Conservation (phyloP, 768 basidiomycete species). For the Guyanaporus albipodus region DNA sequence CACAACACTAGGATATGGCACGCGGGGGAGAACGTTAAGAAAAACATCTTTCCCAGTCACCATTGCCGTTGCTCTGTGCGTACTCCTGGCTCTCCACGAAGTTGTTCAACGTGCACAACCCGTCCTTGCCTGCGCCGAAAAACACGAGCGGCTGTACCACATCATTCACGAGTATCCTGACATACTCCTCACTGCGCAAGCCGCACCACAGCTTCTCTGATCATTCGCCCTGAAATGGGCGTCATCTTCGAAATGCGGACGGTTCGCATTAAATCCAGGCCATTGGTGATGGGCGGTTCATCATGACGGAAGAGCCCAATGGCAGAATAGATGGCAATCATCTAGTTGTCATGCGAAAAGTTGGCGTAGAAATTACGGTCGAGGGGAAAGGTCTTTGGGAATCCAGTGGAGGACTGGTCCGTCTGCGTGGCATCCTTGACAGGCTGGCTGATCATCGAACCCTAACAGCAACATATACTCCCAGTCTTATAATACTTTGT, state of each 20-base stretch:
- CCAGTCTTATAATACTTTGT: slow-evolving; percentile 78
- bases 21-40: no score
- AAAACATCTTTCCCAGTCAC: no score
- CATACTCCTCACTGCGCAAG: slow-evolving; percentile 38
- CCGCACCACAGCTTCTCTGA: slow-evolving; percentile 61
- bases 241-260: slow-evolving; percentile 44
- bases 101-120: slow-evolving; percentile 56
- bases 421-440: slow-evolving; percentile 72
- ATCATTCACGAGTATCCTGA: slow-evolving; percentile 74
- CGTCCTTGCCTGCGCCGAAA: slow-evolving; percentile 46
- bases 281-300: no score
- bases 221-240: slow-evolving; percentile 69
- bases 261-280: slow-evolving; percentile 10
- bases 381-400: slow-evolving; percentile 68
- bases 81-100: slow-evolving; percentile 72
- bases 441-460: no score
- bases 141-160: slow-evolving; percentile 57
- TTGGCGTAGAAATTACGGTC: slow-evolving; percentile 65
- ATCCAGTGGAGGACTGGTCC: slow-evolving; percentile 65
- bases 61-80: slow-evolving; percentile 59
- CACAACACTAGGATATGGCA: no score
- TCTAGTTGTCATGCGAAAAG: slow-evolving; percentile 82
- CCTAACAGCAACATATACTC: no score
- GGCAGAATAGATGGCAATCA: slow-evolving; percentile 68
- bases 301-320: slow-evolving; percentile 45